phyloP scores from a whole-genome alignment of 257 asterid genomes.

The Cynanchum wilfordii region DNA sequence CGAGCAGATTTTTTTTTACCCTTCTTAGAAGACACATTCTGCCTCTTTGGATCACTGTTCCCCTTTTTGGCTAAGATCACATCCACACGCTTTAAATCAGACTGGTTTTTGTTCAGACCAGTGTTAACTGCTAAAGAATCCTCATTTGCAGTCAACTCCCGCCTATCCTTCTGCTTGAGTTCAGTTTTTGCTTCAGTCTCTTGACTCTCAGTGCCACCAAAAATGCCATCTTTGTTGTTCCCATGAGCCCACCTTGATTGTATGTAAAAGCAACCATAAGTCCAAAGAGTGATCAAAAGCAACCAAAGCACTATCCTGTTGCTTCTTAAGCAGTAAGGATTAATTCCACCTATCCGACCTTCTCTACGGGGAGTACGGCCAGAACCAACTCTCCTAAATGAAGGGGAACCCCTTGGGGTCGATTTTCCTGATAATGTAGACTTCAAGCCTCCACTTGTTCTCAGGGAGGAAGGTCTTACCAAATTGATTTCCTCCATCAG shows the following conservation, averaged over 20 bases:
- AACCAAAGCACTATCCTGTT: conserved; percentile 88
- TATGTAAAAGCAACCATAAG: conserved; percentile 83
- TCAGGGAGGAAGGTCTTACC: conserved; percentile 54
- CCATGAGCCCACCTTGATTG: conserved; percentile 99
- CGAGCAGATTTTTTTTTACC: conserved; percentile 48
- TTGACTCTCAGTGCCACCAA: conserved; percentile 76
- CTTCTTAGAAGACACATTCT: conserved; percentile 35
- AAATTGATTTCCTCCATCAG: conserved; percentile 75
- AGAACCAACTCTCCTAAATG: conserved; percentile 59
- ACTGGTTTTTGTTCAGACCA: conserved; percentile 20
- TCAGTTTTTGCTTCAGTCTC: conserved; percentile 32
- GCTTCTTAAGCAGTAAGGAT: conserved; percentile 52
- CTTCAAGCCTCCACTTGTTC: conserved; percentile 49
- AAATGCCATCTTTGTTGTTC: conserved; percentile 87
- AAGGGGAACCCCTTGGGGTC: conserved; percentile 79
- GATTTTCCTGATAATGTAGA: conserved; percentile 74
- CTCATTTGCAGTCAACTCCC: conserved; percentile 45
- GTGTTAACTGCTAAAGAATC: conserved; percentile 34
- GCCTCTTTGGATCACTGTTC: conserved; percentile 24
- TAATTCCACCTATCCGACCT: conserved; percentile 31
- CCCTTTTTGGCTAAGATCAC: conserved; percentile 39
- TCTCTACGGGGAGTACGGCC: conserved; percentile 67
- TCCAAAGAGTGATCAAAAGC: conserved; percentile 95
- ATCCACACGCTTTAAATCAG: conserved; percentile 32
- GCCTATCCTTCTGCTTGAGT: conserved; percentile 26